Base-by-base conservation (phyloP, 305 asterid genomes). In the Fraxinus sp. region DNA sequence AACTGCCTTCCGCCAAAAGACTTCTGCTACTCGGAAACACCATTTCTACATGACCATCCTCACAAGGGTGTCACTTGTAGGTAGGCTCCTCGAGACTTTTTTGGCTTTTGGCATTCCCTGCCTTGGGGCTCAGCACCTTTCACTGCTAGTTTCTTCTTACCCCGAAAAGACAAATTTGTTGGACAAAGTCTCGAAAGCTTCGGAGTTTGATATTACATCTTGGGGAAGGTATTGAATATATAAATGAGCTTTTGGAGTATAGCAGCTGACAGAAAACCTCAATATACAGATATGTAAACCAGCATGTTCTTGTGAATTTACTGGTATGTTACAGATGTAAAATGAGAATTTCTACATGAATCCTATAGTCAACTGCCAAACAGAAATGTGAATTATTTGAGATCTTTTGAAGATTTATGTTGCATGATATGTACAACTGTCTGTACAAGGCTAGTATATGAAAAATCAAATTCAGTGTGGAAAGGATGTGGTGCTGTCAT, bases 41-140 rank as follows among this genome's bases (percentile, higher is more conserved):
- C 91, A 16, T 85, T 89, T 80, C 71, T 91, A 82, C 91, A 78
- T 1, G 91, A 87, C 35, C 92, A 81, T 86, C 89, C 91, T 77
- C 87, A 78, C 32, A 87, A 89, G 81, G 89, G 88, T 36, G 87
- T 94, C 82, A 44, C 85, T 76, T 94, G 96, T 89, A 83, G 86
- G 80, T 91, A 91, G 89, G 76, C 79, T 46, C 84, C 73, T 1
- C 20, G 52, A 41, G 68, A 64, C 22, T 22, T 44, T 33, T 76
- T 78, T 72, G 73, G 28, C 66, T 32, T 52, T 72, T 62, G 79
- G 81, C 49, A 46, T 76, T 75, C 82, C 49, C 78, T 71, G 82
- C 49, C 78, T 41, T 24, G 52, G 35, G 2, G 82, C 57, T 33
- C 62, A 24, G 77, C 18, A 68, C 32, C 20, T 35, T 68, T 30